Conservation (phyloP, 108 stramenopile genomes). For the Skeletonema tropicum region DNA sequence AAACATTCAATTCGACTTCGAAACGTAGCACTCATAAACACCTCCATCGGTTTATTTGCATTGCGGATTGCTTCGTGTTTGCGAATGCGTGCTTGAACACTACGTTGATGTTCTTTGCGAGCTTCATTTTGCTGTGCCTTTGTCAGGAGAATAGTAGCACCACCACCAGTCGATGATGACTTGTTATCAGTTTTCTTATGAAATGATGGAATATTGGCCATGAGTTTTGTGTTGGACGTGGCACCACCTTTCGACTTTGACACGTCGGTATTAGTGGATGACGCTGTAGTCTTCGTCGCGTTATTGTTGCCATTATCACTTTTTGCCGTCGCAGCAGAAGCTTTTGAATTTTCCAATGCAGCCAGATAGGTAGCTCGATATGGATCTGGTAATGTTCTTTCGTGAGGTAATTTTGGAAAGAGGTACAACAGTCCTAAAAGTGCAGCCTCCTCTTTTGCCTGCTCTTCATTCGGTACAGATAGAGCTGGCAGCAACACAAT, state of each 20-base stretch:
- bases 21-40: constrained; percentile 72
- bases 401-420: constrained; percentile 83
- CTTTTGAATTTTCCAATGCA: constrained; percentile 53
- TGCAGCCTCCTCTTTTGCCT: constrained; percentile 87
- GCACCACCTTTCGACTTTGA: constrained; percentile 4
- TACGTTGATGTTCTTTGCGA: constrained; percentile 44
- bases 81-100: constrained; percentile 59
- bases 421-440: constrained; percentile 86
- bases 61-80: constrained; percentile 75
- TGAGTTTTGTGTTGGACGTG: constrained; percentile 32
- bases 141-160: constrained; percentile 45
- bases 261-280: background rate
- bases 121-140: constrained; percentile 54
- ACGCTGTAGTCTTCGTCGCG: constrained; percentile 7
- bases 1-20: constrained; percentile 71
- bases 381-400: constrained; percentile 92
- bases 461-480: constrained; percentile 72
- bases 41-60: constrained; percentile 77
- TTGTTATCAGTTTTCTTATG: constrained; percentile 25
- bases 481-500: constrained; percentile 72
- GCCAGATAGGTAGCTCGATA: constrained; percentile 86
- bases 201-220: constrained; percentile 23
- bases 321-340: background rate
- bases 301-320: constrained; percentile 12
- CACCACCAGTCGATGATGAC: constrained; percentile 46